A percentile compares a stretch with the other conserved stretches of the same genome.
Conservation (phyloP, 306 rosid genomes). For the Casuarina cunninghamiana region DNA sequence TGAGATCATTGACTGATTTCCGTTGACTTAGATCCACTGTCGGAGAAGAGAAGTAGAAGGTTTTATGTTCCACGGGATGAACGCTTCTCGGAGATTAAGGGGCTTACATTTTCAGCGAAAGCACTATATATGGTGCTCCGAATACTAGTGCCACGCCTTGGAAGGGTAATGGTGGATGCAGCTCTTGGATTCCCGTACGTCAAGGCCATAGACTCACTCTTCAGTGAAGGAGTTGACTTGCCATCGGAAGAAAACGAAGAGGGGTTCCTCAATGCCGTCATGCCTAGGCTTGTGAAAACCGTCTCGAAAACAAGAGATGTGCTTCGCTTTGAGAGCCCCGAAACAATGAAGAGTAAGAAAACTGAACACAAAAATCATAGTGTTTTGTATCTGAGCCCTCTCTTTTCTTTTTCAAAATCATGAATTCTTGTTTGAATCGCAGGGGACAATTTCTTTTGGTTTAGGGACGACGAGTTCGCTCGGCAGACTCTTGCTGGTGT, state of each 20-base stretch:
- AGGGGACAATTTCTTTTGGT: constrained; percentile 88
- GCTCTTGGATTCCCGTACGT: constrained; percentile 43
- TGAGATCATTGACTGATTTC: too few relatives aligned
- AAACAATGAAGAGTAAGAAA: constrained; percentile 39
- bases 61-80: constrained; percentile 77
- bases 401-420: not conserved
- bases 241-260: constrained; percentile 22
- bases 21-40: constrained; percentile 35
- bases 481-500: constrained; percentile 64
- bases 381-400: too few relatives aligned
- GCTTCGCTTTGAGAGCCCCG: constrained; percentile 54
- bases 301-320: constrained; percentile 18
- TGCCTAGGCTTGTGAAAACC: constrained; percentile 39
- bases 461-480: constrained; percentile 64
- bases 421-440: constrained; percentile 1
- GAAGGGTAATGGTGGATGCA: constrained; percentile 7
- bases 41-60: constrained; percentile 41
- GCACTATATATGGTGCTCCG: constrained; percentile 39
- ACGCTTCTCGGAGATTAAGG: constrained; percentile 54
- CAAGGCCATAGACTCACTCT: constrained; percentile 46
- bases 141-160: constrained; percentile 48
- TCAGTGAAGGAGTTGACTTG: constrained; percentile 37
- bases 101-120: constrained; percentile 38
- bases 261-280: constrained; percentile 4
- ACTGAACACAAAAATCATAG: not conserved